Conservation (phyloP, 805 yeast species). For the Pichia eremophila region DNA sequence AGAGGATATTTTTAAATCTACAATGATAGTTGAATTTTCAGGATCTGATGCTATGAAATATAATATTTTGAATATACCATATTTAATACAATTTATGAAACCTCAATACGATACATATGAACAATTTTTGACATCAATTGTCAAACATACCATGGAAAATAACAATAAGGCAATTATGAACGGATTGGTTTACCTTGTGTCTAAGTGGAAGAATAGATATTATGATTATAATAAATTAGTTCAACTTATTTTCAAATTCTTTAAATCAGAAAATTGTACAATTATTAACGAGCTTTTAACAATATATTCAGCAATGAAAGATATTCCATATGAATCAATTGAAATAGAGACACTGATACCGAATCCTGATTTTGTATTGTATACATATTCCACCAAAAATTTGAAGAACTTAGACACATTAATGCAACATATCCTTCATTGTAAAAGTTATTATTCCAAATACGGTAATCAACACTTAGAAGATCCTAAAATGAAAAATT, state of each 20-base stretch:
- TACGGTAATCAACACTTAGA: conserved; percentile 11
- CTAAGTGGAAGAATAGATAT: background rate
- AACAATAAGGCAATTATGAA: too few relatives aligned
- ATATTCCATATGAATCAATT: conserved; percentile 17
- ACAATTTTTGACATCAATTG: too few relatives aligned
- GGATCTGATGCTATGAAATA: too few relatives aligned
- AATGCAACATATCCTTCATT: conserved; percentile 29
- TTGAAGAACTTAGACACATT: conserved; percentile 36
- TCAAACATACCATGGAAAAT: too few relatives aligned
- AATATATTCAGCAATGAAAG: conserved; percentile 4
- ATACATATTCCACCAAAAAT: conserved; percentile 31
- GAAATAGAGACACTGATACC: conserved; percentile 24
- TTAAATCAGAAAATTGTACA: background rate
- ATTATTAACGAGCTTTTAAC: background rate
- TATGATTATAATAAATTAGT: background rate
- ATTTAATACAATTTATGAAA: too few relatives aligned
- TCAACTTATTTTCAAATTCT: background rate
- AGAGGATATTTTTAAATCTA: too few relatives aligned
- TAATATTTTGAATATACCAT: too few relatives aligned
- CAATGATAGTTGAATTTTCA: too few relatives aligned
- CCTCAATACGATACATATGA: too few relatives aligned
- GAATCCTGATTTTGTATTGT: conserved; percentile 32
- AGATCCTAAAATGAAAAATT: conserved; percentile 10
- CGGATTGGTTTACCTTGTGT: background rate
- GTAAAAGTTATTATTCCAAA: conserved; percentile 29